These are phyloP conservation scores for Rhynchosporium agropyri DNA, from an alignment of 2,329 filamentous ascomycete genomes.

Conservation along the genomic window DNA sequence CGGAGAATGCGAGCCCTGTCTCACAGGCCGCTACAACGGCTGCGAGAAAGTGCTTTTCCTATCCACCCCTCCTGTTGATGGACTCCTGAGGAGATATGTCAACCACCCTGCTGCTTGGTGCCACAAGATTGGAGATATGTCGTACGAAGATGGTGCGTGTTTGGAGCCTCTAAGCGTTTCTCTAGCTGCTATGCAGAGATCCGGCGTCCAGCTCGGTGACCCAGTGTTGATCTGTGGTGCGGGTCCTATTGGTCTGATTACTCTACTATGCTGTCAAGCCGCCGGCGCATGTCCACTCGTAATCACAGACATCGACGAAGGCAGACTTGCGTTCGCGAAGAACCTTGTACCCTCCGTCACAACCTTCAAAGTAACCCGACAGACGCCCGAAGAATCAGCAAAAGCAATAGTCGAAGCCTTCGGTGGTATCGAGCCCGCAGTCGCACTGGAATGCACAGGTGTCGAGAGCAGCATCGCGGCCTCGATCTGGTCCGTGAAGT, in stretches of 20 bases:
- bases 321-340: conserved; percentile 81
- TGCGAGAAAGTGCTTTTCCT: conserved; percentile 86
- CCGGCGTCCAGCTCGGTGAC: conserved; percentile 80
- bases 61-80: conserved; percentile 86
- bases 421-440: conserved; percentile 76
- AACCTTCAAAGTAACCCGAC: conserved; percentile 75
- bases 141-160: conserved; percentile 86
- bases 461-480: conserved; percentile 86
- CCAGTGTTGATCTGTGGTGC: conserved; percentile 88
- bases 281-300: conserved; percentile 89
- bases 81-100: conserved; percentile 87
- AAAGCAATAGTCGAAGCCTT: conserved; percentile 68
- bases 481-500: conserved; percentile 88
- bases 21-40: conserved; percentile 93
- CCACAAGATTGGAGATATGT: conserved; percentile 93
- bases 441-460: conserved; percentile 91
- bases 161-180: conserved; percentile 90
- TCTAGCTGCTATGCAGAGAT: conserved; percentile 83
- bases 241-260: conserved; percentile 90
- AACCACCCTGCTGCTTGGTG: conserved; percentile 95
- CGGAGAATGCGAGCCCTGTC: conserved; percentile 84
- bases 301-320: conserved; percentile 92
- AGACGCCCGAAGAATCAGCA: conserved; percentile 71
- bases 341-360: conserved; percentile 76
- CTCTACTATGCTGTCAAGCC: conserved; percentile 79